Percentiles rank a stretch among this genome's conserved stretches.
phyloP scores from a whole-genome alignment of 2,329 filamentous ascomycete species.

The Nemania sp. region DNA sequence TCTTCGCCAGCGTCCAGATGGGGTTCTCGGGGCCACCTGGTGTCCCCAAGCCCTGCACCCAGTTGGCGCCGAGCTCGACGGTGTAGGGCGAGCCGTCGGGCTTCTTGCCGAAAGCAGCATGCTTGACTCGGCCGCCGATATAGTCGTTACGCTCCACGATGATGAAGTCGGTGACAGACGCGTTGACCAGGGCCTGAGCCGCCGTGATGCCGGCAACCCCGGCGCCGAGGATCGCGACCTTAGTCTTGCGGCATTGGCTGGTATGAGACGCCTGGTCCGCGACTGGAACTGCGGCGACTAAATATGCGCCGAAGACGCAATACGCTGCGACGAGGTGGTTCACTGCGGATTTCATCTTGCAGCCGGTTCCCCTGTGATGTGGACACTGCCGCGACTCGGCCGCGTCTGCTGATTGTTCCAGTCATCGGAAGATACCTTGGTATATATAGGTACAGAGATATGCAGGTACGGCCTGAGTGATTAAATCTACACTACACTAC shows the following conservation, averaged over 20 bases:
- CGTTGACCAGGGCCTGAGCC: slow-evolving; percentile 65
- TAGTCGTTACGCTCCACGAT: slow-evolving; percentile 66
- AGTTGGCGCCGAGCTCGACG: slow-evolving; percentile 71
- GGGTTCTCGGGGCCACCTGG: slow-evolving; percentile 57
- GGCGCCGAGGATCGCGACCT: slow-evolving; percentile 55
- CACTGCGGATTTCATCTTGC: slow-evolving; percentile 10
- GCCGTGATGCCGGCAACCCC: slow-evolving; percentile 68
- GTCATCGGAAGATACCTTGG: neutral
- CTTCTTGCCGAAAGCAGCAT: slow-evolving; percentile 59
- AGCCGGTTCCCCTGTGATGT: neutral
- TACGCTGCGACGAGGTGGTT: slow-evolving; percentile 14
- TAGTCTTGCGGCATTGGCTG: slow-evolving; percentile 41
- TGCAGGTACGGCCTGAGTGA: neutral
- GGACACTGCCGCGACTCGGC: neutral
- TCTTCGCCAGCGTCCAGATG: slow-evolving; percentile 65
- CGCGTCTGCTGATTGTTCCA: neutral
- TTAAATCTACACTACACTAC: neutral
- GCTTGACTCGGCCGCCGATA: slow-evolving; percentile 65
- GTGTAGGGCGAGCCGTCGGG: slow-evolving; percentile 57
- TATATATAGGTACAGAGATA: neutral
- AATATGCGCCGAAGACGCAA: slow-evolving; percentile 9
- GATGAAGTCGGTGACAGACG: slow-evolving; percentile 65
- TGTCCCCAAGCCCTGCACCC: slow-evolving; percentile 48
- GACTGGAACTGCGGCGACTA: slow-evolving; percentile 13
- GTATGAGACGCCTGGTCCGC: neutral